A percentile compares a stretch with the other conserved stretches of the same genome.
Conservation (phyloP, 2,329 filamentous ascomycete species). For the Diaporthe australafricana region DNA sequence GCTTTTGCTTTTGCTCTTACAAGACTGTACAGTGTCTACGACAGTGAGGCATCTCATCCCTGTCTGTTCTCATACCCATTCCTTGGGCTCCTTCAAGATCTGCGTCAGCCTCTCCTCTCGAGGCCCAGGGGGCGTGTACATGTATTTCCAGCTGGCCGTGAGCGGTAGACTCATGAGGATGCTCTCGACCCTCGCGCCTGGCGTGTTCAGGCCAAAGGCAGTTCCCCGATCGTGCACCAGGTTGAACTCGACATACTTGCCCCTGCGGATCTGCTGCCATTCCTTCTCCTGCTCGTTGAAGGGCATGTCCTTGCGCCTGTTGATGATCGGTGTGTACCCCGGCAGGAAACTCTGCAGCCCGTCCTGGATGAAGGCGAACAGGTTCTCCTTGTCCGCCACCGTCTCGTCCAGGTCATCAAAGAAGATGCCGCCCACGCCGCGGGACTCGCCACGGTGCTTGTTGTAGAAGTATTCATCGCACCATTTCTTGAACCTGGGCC, state of each 20-base stretch:
- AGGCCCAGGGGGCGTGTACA: constrained; percentile 84
- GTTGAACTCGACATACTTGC: constrained; percentile 99
- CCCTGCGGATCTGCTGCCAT: constrained; percentile 95
- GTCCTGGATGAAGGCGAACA: constrained; percentile 90
- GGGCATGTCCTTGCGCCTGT: constrained; percentile 90
- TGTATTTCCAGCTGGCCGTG: constrained; percentile 95
- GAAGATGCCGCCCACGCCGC: constrained; percentile 96
- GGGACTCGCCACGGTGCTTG: constrained; percentile 87
- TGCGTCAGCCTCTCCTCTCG: constrained; percentile 85
- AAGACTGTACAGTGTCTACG: constrained; percentile 22
- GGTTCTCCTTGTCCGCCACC: constrained; percentile 87
- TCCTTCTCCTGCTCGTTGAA: constrained; percentile 88
- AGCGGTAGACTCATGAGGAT: constrained; percentile 97
- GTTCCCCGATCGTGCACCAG: constrained; percentile 96
- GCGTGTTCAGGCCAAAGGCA: constrained; percentile 92
- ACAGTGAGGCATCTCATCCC: background rate
- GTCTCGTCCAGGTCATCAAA: constrained; percentile 95
- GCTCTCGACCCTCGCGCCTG: constrained; percentile 91
- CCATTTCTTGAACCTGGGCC: constrained; percentile 96
- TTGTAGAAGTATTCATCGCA: constrained; percentile 98
- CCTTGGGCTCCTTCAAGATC: constrained; percentile 72
- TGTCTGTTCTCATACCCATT: constrained; percentile 70
- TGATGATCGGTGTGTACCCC: constrained; percentile 89
- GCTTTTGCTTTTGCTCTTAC: constrained; percentile 10
- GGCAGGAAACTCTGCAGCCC: constrained; percentile 89